Percentiles rank a stretch among this genome's conserved stretches.
Conservation (phyloP, 148 eudicot species). For the Fallopia convolvulus region DNA sequence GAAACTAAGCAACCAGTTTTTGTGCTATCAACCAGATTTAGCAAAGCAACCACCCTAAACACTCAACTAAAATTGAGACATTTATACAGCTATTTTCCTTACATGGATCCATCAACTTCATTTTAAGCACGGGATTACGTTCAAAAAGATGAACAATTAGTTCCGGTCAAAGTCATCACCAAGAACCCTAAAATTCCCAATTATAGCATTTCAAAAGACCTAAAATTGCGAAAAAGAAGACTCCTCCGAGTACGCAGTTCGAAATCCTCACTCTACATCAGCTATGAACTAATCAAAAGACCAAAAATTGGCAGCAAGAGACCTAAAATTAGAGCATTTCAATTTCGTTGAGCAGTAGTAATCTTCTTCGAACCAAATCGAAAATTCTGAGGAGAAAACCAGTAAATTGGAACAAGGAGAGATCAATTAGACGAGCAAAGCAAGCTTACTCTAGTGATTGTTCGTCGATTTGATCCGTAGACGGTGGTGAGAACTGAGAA, state of each 20-base stretch:
- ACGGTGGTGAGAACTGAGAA: constrained; percentile 5
- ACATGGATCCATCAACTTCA: not conserved
- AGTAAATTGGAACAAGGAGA: not conserved
- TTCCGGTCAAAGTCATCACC: not conserved
- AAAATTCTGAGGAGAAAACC: not conserved
- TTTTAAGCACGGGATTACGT: not conserved
- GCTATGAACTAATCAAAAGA: not conserved
- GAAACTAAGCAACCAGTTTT: not conserved
- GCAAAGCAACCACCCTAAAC: not conserved
- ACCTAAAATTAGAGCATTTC: not conserved
- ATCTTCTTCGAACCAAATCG: not conserved
- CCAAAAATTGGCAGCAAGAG: not conserved
- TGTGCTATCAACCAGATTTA: not conserved
- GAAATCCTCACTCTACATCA: not conserved
- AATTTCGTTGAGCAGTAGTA: not conserved
- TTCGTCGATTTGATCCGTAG: not conserved
- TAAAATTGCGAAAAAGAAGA: not conserved
- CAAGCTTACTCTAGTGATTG: not conserved
- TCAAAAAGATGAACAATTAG: not conserved
- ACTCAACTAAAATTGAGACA: not conserved
- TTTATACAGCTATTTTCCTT: not conserved
- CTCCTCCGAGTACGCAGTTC: not conserved
- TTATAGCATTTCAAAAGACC: not conserved
- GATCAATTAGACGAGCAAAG: not conserved
- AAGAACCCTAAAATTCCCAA: not conserved